These are phyloP conservation scores for Pochonia chlamydosporia DNA, from an alignment of 2,329 filamentous ascomycete species.

Conservation along the genomic window DNA sequence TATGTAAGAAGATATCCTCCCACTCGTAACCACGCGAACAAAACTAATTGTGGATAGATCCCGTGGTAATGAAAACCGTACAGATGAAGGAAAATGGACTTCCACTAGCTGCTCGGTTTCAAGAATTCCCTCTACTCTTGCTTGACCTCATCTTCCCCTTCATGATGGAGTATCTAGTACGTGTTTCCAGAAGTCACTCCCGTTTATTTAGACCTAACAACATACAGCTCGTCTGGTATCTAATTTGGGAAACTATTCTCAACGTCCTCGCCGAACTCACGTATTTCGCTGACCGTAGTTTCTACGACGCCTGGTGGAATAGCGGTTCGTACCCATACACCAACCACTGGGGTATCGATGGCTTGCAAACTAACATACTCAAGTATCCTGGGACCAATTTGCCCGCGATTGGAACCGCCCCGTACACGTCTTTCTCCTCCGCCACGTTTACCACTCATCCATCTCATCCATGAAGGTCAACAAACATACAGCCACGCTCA, in stretches of 20 bases:
- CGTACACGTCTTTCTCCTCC: slow-evolving; percentile 70
- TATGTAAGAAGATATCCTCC: slow-evolving; percentile 38
- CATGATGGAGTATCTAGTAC: slow-evolving; percentile 66
- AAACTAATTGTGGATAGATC: slow-evolving; percentile 36
- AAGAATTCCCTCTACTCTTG: slow-evolving; percentile 69
- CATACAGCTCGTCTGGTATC: slow-evolving; percentile 61
- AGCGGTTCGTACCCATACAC: too few species aligned
- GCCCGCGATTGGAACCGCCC: slow-evolving; percentile 74
- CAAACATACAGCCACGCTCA: slow-evolving; percentile 65
- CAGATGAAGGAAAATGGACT: slow-evolving; percentile 62
- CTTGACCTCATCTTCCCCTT: slow-evolving; percentile 72
- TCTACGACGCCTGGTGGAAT: slow-evolving; percentile 63
- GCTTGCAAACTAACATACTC: background rate
- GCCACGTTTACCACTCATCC: slow-evolving; percentile 74
- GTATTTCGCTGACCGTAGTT: slow-evolving; percentile 69
- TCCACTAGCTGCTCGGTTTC: slow-evolving; percentile 54
- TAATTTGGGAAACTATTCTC: slow-evolving; percentile 72
- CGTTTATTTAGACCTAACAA: background rate
- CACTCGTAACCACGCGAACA: slow-evolving; percentile 4
- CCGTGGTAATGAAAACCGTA: slow-evolving; percentile 62
- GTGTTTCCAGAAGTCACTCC: slow-evolving; percentile 1
- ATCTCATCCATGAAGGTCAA: slow-evolving; percentile 68
- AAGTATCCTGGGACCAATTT: slow-evolving; percentile 67
- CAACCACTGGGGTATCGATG: too few species aligned
- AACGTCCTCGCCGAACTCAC: slow-evolving; percentile 75